Conservation (phyloP, 306 rosid species). For the Lupinus albus region DNA sequence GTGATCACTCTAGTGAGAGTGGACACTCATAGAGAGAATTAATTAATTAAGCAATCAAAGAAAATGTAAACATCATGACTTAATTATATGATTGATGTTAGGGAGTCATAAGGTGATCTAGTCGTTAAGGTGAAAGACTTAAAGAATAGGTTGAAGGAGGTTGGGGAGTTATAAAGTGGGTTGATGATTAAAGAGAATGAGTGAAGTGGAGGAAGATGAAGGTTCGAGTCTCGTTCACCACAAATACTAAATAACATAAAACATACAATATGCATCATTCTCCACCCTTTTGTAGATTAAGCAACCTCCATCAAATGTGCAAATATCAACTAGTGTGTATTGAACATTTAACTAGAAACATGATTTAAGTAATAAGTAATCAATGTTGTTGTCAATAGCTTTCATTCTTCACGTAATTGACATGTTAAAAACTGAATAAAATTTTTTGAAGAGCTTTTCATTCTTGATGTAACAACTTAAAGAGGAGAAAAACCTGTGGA, state of each 20-base stretch:
- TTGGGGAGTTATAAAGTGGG: too few species aligned
- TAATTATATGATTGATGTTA: conserved; percentile 18
- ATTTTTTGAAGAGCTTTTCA: not conserved
- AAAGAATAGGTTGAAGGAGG: too few species aligned
- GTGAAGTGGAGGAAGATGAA: too few species aligned
- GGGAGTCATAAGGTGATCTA: too few species aligned
- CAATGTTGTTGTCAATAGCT: conserved; percentile 21
- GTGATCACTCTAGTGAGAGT: conserved; percentile 15
- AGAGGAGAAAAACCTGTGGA: not conserved
- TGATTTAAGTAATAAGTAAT: conserved; percentile 15
- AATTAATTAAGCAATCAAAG: not conserved
- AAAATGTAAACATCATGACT: conserved; percentile 27
- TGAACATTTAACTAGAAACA: conserved; percentile 15
- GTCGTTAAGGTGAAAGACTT: too few species aligned
- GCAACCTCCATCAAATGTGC: conserved; percentile 30
- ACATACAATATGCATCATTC: conserved; percentile 24
- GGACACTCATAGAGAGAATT: not conserved
- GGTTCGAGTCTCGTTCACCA: too few species aligned
- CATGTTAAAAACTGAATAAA: not conserved
- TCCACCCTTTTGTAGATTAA: conserved; percentile 1
- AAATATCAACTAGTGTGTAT: conserved; percentile 12
- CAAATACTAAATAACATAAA: too few species aligned
- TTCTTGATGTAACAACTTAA: too few species aligned
- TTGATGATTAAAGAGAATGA: too few species aligned
- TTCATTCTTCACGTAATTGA: conserved; percentile 21